Percentiles rank a stretch among this genome's conserved stretches.
phyloP scores from a whole-genome alignment of 2,329 filamentous ascomycete genomes.

The Trichophyton simii region DNA sequence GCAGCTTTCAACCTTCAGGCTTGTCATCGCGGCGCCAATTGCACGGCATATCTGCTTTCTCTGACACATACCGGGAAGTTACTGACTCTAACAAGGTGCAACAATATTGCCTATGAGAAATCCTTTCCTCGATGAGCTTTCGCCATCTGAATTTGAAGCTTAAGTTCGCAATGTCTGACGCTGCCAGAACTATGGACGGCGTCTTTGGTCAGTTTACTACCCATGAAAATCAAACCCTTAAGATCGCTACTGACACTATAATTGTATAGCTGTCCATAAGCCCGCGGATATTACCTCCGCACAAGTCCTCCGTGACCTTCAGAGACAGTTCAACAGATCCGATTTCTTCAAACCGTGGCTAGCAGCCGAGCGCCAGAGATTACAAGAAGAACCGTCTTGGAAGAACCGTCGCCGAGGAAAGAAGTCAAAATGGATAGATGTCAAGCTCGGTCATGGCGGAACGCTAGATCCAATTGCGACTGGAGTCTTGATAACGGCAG shows the following conservation, averaged over 20 bases:
- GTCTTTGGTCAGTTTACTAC: constrained; percentile 42
- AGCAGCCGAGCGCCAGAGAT: constrained; percentile 45
- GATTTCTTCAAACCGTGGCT: constrained; percentile 67
- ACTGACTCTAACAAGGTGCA: not conserved
- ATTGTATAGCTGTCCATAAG: constrained; percentile 72
- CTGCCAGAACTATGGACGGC: constrained; percentile 39
- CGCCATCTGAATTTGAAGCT: not conserved
- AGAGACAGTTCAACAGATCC: constrained; percentile 72
- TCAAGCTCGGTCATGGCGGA: constrained; percentile 94
- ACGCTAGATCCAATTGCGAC: constrained; percentile 91
- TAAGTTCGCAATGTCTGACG: not conserved
- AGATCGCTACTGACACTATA: not conserved
- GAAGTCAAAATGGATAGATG: constrained; percentile 50
- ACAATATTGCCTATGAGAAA: not conserved
- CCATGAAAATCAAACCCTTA: not conserved
- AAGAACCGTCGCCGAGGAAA: constrained; percentile 49
- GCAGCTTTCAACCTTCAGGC: not conserved
- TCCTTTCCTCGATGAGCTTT: not conserved
- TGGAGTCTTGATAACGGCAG: constrained; percentile 77
- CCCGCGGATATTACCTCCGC: constrained; percentile 76
- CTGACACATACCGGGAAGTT: not conserved
- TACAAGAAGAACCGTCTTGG: constrained; percentile 39
- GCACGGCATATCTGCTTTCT: not conserved
- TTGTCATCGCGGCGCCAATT: not conserved
- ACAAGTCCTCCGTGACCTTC: constrained; percentile 78